phyloP scores from a whole-genome alignment of 2,329 filamentous ascomycete species.

The Colletotrichum sp. region DNA sequence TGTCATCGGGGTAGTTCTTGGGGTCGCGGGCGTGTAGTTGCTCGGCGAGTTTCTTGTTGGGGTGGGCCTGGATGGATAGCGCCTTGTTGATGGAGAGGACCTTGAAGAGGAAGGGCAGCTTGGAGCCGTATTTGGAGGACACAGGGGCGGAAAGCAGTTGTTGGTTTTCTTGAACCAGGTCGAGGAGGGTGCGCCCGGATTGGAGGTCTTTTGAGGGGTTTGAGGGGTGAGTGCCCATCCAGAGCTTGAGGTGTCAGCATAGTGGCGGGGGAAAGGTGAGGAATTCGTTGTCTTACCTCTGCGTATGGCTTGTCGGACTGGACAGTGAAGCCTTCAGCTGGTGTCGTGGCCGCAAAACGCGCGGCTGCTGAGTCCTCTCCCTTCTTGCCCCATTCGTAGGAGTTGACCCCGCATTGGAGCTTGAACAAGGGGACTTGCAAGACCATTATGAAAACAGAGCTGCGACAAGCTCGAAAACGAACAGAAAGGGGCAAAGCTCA shows the following conservation, averaged over 20 bases:
- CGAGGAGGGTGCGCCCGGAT: conserved; percentile 84
- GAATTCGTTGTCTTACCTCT: conserved; percentile 63
- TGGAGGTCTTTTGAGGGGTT: conserved; percentile 90
- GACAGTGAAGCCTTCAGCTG: conserved; percentile 75
- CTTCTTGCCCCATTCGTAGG: conserved; percentile 98
- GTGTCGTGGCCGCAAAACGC: conserved; percentile 85
- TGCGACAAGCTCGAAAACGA: neutral
- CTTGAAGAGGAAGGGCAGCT: conserved; percentile 96
- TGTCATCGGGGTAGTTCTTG: conserved; percentile 97
- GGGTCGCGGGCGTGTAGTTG: conserved; percentile 84
- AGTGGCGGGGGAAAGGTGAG: neutral
- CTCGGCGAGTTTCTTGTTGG: conserved; percentile 91
- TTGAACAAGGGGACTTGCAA: conserved; percentile 85
- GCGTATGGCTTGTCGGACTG: conserved; percentile 91
- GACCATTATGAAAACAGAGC: conserved; percentile 1
- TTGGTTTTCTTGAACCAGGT: conserved; percentile 87
- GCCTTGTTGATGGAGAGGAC: conserved; percentile 96
- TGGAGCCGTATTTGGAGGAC: conserved; percentile 75
- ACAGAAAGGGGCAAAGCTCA: neutral
- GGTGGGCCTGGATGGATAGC: conserved; percentile 95
- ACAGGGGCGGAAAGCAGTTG: conserved; percentile 79
- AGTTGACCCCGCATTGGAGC: conserved; percentile 92
- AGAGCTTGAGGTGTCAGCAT: conserved; percentile 65
- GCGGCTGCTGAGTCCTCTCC: conserved; percentile 88
- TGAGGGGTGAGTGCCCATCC: conserved; percentile 98